A percentile compares a stretch with the other conserved stretches of the same genome.
Evolutionary conservation across 306 rosid genomes (phyloP).

Genomic region (Cucumis cinereus): DNA sequence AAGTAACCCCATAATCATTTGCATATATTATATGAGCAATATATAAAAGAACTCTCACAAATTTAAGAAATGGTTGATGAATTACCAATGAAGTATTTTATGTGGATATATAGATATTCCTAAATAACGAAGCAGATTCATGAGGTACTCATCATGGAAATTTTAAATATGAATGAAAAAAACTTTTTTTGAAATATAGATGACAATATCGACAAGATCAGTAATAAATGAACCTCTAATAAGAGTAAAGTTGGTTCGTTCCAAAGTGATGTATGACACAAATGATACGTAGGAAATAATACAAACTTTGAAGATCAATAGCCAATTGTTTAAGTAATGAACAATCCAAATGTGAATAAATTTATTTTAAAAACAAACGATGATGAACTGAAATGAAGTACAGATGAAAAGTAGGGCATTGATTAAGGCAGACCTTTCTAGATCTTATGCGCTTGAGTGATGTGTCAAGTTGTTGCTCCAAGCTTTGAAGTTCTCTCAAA

Average conservation of each 20-base stretch:
- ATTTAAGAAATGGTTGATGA: background rate
- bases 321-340: background rate
- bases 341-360: background rate
- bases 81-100: background rate
- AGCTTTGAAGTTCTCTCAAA: conserved; percentile 60
- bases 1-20: background rate
- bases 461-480: conserved; percentile 61
- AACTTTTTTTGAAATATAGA: background rate
- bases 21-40: background rate
- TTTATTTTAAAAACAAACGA: background rate
- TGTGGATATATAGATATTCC: background rate
- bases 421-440: conserved; percentile 37
- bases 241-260: background rate
- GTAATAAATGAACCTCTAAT: no score
- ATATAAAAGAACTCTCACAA: background rate
- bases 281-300: background rate
- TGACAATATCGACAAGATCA: background rate
- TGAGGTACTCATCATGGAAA: no score
- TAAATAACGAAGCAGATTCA: background rate
- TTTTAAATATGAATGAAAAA: no score
- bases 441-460: conserved; percentile 63
- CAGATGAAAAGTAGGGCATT: background rate
- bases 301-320: background rate
- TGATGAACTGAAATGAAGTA: background rate
- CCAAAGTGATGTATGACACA: background rate